Evolutionary conservation across 306 rosid genomes (phyloP).

Genomic region (Acacia acuminata): DNA sequence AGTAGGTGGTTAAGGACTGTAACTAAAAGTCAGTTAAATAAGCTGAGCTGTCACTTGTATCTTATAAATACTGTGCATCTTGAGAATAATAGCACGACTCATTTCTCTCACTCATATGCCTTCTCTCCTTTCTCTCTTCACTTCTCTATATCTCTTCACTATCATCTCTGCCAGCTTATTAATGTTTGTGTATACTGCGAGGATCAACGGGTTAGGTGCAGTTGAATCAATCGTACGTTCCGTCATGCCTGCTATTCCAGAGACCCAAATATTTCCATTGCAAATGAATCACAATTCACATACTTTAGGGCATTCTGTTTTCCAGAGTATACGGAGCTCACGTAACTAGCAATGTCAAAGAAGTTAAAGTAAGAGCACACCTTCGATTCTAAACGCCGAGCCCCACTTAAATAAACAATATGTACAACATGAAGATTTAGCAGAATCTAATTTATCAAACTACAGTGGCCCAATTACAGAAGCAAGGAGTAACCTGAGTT

Average conservation of each 20-base stretch:
- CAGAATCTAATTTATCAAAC: background rate
- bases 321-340: background rate
- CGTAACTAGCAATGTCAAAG: background rate
- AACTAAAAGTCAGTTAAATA: too few relatives aligned
- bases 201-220: background rate
- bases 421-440: background rate
- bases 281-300: background rate
- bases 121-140: too few relatives aligned
- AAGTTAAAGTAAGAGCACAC: background rate
- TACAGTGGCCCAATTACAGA: background rate
- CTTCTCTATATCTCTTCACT: too few relatives aligned
- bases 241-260: background rate
- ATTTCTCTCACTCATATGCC: too few relatives aligned
- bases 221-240: background rate
- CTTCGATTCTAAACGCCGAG: background rate
- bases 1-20: too few relatives aligned
- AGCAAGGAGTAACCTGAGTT: slow-evolving; percentile 64
- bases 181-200: background rate
- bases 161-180: too few relatives aligned
- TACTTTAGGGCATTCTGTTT: background rate
- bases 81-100: too few relatives aligned
- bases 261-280: background rate
- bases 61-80: too few relatives aligned
- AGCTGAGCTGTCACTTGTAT: too few relatives aligned
- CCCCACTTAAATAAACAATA: background rate